These are phyloP conservation scores for Colletotrichum endophyticum DNA, from an alignment of 2,329 filamentous ascomycete genomes.

Conservation along the genomic window DNA sequence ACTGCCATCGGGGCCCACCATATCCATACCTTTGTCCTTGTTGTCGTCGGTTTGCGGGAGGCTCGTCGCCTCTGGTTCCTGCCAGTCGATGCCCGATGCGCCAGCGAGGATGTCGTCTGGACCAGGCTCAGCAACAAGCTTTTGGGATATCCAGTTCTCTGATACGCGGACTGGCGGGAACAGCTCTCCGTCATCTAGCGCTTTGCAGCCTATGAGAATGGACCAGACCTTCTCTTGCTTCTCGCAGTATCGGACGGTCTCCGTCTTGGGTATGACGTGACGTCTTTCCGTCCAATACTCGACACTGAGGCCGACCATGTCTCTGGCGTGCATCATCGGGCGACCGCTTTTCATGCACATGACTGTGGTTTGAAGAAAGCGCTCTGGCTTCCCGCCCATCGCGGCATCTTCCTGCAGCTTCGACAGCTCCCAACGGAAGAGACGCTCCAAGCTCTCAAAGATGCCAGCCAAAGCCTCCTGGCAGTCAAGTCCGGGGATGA, in stretches of 20 bases:
- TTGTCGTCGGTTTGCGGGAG: slow-evolving; percentile 51
- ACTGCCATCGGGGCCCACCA: slow-evolving; percentile 51
- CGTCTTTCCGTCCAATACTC: slow-evolving; percentile 79
- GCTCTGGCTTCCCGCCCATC: slow-evolving; percentile 48
- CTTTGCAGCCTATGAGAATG: slow-evolving; percentile 69
- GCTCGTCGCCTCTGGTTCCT: slow-evolving; percentile 71
- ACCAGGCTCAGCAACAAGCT: slow-evolving; percentile 57
- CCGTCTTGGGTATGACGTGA: slow-evolving; percentile 43
- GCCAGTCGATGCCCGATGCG: slow-evolving; percentile 65
- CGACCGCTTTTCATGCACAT: slow-evolving; percentile 74
- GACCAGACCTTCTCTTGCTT: slow-evolving; percentile 64
- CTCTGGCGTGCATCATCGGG: slow-evolving; percentile 72
- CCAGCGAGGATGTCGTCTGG: slow-evolving; percentile 45
- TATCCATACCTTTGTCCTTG: slow-evolving; percentile 56
- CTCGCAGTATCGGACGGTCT: slow-evolving; percentile 40
- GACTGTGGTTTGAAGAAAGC: slow-evolving; percentile 59
- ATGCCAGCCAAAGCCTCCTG: slow-evolving; percentile 79
- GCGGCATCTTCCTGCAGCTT: slow-evolving; percentile 56
- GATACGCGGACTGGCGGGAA: slow-evolving; percentile 73
- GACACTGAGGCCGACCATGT: slow-evolving; percentile 71
- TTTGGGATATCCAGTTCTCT: slow-evolving; percentile 73
- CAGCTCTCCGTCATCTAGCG: slow-evolving; percentile 44
- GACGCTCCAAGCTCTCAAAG: slow-evolving; percentile 69
- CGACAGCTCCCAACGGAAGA: slow-evolving; percentile 75
- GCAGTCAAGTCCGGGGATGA: slow-evolving; percentile 71